phyloP scores from a whole-genome alignment of 495 filamentous ascomycete species.

The Aspergillus carlsbadensis region DNA sequence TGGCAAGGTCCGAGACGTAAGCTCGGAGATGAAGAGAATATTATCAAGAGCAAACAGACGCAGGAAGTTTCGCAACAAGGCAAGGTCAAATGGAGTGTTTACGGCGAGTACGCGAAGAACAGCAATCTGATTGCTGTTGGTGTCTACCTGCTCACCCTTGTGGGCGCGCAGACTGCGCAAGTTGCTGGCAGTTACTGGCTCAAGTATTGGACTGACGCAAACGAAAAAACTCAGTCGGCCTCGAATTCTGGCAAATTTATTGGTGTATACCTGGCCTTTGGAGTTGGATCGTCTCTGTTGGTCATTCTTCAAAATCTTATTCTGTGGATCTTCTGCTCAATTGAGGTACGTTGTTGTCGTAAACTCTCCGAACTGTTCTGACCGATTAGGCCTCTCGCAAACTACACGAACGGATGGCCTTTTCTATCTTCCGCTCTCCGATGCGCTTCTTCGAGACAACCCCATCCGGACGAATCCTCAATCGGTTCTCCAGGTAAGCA shows the following conservation, averaged over 20 bases:
- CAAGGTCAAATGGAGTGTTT: conserved; percentile 95
- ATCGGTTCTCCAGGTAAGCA: conserved; percentile 85
- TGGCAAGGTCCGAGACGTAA: conserved; percentile 85
- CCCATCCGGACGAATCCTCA: conserved; percentile 93
- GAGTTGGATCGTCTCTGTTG: conserved; percentile 80
- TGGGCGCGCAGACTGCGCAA: conserved; percentile 77
- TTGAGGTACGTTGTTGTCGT: conserved; percentile 62
- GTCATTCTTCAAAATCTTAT: conserved; percentile 93
- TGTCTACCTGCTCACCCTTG: conserved; percentile 74
- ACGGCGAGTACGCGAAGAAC: conserved; percentile 86
- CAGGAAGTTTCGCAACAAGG: conserved; percentile 90
- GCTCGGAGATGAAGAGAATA: conserved; percentile 77
- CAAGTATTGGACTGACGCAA: conserved; percentile 85
- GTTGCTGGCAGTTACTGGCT: conserved; percentile 88
- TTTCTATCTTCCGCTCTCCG: conserved; percentile 93
- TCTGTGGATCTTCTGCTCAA: conserved; percentile 98
- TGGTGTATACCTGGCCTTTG: conserved; percentile 91
- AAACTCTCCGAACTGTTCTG: background rate
- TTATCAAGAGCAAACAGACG: conserved; percentile 73
- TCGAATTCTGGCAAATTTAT: conserved; percentile 83
- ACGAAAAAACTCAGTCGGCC: conserved; percentile 62
- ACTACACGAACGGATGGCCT: conserved; percentile 97
- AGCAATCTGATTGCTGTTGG: conserved; percentile 83
- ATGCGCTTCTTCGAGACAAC: conserved; percentile 99
- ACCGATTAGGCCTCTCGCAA: conserved; percentile 72